These are phyloP conservation scores for Blastobotrys muscicola DNA, from an alignment of 805 yeast genomes.

Conservation along the genomic window DNA sequence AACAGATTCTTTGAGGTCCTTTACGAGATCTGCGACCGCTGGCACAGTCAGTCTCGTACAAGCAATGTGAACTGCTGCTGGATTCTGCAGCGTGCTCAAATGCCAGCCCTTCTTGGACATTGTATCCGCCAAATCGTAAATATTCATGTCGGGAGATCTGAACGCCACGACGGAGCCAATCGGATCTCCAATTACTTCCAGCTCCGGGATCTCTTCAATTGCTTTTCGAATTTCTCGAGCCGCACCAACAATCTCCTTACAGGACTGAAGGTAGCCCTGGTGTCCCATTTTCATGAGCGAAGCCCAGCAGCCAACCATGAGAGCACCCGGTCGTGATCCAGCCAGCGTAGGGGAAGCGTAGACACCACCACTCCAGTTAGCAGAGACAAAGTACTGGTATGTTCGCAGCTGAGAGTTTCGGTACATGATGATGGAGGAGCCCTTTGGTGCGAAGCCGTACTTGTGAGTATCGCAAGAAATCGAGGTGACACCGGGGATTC, in stretches of 20 bases:
- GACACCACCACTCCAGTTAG: conserved; percentile 90
- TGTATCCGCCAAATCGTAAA: conserved; percentile 71
- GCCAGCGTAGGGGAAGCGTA: conserved; percentile 96
- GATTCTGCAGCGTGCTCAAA: conserved; percentile 74
- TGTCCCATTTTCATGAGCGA: conserved; percentile 75
- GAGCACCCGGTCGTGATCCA: conserved; percentile 94
- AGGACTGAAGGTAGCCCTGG: conserved; percentile 65
- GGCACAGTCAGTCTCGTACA: conserved; percentile 62
- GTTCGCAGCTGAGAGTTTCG: conserved; percentile 56
- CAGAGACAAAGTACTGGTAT: conserved; percentile 72
- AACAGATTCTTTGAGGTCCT: conserved; percentile 40
- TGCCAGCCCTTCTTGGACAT: conserved; percentile 77
- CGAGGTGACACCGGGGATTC: conserved; percentile 85
- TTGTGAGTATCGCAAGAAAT: conserved; percentile 99
- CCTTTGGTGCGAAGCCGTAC: conserved; percentile 97
- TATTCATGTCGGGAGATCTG: conserved; percentile 48
- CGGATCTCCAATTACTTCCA: conserved; percentile 80
- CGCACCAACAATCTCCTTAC: conserved; percentile 57
- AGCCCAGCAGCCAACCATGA: conserved; percentile 98
- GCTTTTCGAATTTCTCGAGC: conserved; percentile 48
- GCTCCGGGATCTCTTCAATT: conserved; percentile 41
- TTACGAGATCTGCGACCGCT: conserved; percentile 50
- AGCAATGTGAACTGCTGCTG: conserved; percentile 88
- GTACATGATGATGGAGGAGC: conserved; percentile 88
- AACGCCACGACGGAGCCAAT: conserved; percentile 74